Conservation (phyloP, 2,329 filamentous ascomycete species). For the Coniochaeta hoffmannii region DNA sequence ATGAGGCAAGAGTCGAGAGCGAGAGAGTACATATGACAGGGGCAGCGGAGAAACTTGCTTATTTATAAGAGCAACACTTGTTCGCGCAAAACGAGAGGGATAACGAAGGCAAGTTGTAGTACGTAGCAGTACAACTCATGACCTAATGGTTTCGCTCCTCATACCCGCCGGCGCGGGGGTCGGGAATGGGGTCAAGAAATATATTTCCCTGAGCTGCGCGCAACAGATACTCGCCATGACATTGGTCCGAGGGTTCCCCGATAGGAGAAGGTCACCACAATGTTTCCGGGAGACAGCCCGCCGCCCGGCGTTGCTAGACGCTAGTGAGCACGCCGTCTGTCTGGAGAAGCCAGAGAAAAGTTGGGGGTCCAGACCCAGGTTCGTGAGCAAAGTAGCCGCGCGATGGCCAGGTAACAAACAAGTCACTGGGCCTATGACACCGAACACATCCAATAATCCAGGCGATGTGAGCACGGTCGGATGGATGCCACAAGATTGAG, state of each 20-base stretch:
- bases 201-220: conserved; percentile 3
- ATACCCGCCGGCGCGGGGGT: conserved; percentile 18
- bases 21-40: conserved; percentile 10
- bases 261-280: conserved; percentile 5
- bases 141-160: conserved; percentile 25
- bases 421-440: no score
- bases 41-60: not conserved
- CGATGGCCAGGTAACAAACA: no score
- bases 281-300: not conserved
- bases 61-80: conserved; percentile 20
- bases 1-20: conserved; percentile 1
- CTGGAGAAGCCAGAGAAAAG: not conserved
- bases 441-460: no score
- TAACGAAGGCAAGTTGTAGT: not conserved
- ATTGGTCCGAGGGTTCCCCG: conserved; percentile 28
- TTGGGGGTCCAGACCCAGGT: not conserved
- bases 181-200: conserved; percentile 16
- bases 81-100: conserved; percentile 6
- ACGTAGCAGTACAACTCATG: conserved; percentile 17
- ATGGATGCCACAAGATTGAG: not conserved
- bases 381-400: not conserved
- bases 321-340: not conserved
- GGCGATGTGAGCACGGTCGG: not conserved
- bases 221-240: conserved; percentile 22
- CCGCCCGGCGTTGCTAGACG: not conserved